Conservation (phyloP, 2,329 filamentous ascomycete genomes). For the Zelopaecilomyces penicillatus region DNA sequence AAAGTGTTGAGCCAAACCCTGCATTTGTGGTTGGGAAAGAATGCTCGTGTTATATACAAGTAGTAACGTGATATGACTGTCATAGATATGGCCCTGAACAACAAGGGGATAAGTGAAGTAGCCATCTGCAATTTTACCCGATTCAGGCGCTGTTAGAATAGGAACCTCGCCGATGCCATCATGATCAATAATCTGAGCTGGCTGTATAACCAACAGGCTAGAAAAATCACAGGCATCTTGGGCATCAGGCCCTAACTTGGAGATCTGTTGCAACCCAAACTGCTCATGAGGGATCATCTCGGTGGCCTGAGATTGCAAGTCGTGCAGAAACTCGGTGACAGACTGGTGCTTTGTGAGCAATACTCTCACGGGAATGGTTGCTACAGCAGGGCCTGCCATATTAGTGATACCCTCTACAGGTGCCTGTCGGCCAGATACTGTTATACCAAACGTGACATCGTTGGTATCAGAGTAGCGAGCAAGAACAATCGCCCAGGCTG, state of each 20-base stretch:
- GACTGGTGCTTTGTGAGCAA: constrained; percentile 5
- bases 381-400: constrained; percentile 10
- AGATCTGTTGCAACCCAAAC: constrained; percentile 20
- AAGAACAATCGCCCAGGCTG: constrained; percentile 2
- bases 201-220: constrained; percentile 5
- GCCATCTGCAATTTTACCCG: too few relatives aligned
- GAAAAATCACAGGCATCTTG: neutral
- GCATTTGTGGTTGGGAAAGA: neutral
- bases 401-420: constrained; percentile 6
- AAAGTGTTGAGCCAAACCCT: constrained; percentile 5
- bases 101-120: constrained; percentile 6
- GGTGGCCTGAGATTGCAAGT: constrained; percentile 14
- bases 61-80: constrained; percentile 1
- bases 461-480: neutral
- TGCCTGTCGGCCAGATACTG: constrained; percentile 8
- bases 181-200: neutral
- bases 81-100: constrained; percentile 4
- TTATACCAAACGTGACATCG: constrained; percentile 3
- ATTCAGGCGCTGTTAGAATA: too few relatives aligned
- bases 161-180: too few relatives aligned
- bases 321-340: constrained; percentile 5
- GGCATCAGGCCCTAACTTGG: neutral
- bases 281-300: constrained; percentile 17
- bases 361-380: constrained; percentile 10
- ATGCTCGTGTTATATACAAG: constrained; percentile 1